These are phyloP conservation scores for Lithospermum erythrorhizon DNA, from an alignment of 257 asterid species.

Conservation along the genomic window DNA sequence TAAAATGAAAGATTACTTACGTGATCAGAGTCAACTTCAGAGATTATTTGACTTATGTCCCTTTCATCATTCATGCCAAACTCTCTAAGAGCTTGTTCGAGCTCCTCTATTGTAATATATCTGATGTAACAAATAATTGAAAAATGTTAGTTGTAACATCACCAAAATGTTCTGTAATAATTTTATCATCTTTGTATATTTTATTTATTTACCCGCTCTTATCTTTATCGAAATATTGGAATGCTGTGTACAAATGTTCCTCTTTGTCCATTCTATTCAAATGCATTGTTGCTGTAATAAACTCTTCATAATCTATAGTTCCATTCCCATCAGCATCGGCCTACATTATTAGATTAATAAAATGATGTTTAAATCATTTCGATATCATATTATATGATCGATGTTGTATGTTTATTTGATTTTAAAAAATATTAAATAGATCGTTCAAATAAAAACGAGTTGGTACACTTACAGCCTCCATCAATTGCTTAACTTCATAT, in stretches of 20 bases:
- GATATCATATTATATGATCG: not conserved
- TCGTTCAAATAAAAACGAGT: too few relatives aligned
- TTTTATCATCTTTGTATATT: not conserved
- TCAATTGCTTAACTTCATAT: conserved; percentile 48
- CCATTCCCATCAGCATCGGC: conserved; percentile 99
- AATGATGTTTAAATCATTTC: not conserved
- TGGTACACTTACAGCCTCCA: conserved; percentile 56
- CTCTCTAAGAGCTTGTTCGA: conserved; percentile 72
- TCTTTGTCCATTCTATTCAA: conserved; percentile 94
- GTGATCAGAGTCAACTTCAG: conserved; percentile 66
- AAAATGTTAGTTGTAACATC: not conserved
- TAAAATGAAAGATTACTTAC: conserved; percentile 21
- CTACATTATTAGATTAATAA: conserved; percentile 14
- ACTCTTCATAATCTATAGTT: conserved; percentile 89
- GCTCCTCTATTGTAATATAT: conserved; percentile 65
- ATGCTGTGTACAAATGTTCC: conserved; percentile 95
- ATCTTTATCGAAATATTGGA: conserved; percentile 93
- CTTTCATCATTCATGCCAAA: conserved; percentile 59
- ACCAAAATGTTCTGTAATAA: too few relatives aligned
- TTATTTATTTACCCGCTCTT: conserved; percentile 72
- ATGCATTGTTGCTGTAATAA: conserved; percentile 96
- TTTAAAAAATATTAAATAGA: not conserved
- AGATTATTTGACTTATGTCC: conserved; percentile 59
- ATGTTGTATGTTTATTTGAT: not conserved
- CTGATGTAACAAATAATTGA: conserved; percentile 14